phyloP scores from a whole-genome alignment of 805 yeast genomes.

The Metschnikowia dekortorum region DNA sequence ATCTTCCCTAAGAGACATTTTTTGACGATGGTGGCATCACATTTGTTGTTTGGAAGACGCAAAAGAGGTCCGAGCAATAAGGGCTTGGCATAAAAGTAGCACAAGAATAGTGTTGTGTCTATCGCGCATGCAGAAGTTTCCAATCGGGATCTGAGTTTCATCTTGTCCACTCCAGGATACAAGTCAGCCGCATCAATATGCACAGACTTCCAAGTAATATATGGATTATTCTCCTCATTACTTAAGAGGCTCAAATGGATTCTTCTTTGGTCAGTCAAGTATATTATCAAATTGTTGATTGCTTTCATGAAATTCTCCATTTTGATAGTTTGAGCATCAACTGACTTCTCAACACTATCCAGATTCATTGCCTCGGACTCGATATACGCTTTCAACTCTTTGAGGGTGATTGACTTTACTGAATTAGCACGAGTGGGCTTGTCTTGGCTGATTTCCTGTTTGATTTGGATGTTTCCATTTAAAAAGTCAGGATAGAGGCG shows the following conservation, averaged over 20 bases:
- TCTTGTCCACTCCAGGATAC: constrained; percentile 26
- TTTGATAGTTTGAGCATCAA: constrained; percentile 4
- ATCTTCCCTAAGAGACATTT: constrained; percentile 42
- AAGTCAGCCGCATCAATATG: constrained; percentile 40
- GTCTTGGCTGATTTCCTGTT: neutral
- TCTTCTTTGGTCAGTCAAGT: constrained; percentile 50
- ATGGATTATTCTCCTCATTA: constrained; percentile 18
- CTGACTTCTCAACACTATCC: neutral
- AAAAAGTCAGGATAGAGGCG: constrained; percentile 37
- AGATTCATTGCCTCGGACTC: neutral
- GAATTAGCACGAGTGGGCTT: constrained; percentile 1
- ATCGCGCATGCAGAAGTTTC: constrained; percentile 43
- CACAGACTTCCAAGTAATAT: constrained; percentile 44
- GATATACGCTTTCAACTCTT: neutral
- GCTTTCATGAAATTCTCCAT: constrained; percentile 29
- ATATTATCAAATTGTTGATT: constrained; percentile 42
- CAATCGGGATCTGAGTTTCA: constrained; percentile 20
- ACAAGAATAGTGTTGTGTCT: constrained; percentile 74
- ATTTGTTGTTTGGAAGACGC: constrained; percentile 64
- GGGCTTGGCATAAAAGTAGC: constrained; percentile 66
- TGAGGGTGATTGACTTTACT: constrained; percentile 5
- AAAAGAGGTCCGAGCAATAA: constrained; percentile 78
- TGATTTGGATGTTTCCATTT: constrained; percentile 21
- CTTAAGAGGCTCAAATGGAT: constrained; percentile 39
- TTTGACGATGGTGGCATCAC: constrained; percentile 63